Conservation (phyloP, 768 basidiomycete genomes). For the Psilocybe subaeruginosa region DNA sequence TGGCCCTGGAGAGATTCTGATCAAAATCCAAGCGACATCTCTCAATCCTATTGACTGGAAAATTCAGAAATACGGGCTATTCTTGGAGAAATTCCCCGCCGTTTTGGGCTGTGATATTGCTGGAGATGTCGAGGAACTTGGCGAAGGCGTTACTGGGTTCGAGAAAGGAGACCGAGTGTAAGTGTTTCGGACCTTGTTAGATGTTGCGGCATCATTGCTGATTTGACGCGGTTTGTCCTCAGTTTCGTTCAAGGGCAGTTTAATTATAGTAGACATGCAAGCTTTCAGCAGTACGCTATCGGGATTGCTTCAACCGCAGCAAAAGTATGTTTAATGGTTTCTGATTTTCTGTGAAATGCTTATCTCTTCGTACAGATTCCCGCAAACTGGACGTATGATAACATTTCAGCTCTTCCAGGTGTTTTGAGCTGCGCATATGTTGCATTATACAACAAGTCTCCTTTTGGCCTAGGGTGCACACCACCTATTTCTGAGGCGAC, state of each 20-base stretch:
- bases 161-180: slow-evolving; percentile 56
- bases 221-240: not conserved
- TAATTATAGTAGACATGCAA: slow-evolving; percentile 32
- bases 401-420: slow-evolving; percentile 50
- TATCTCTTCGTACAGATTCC: slow-evolving; percentile 31
- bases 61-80: slow-evolving; percentile 41
- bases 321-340: slow-evolving; percentile 30
- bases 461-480: slow-evolving; percentile 42
- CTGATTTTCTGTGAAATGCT: not conserved
- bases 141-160: slow-evolving; percentile 49
- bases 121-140: slow-evolving; percentile 52
- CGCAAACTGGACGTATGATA: slow-evolving; percentile 34
- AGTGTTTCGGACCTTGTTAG: slow-evolving; percentile 11
- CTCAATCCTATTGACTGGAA: slow-evolving; percentile 61
- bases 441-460: slow-evolving; percentile 44
- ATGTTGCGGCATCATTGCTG: too few species aligned
- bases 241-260: slow-evolving; percentile 45
- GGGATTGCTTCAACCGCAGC: slow-evolving; percentile 39
- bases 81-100: slow-evolving; percentile 44
- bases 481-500: slow-evolving; percentile 35
- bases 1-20: slow-evolving; percentile 49
- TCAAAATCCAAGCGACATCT: slow-evolving; percentile 48
- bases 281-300: slow-evolving; percentile 50
- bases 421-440: slow-evolving; percentile 49
- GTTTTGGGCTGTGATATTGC: slow-evolving; percentile 50